These are phyloP conservation scores for Cicer cuneatum DNA, from an alignment of 306 rosid genomes.

Conservation along the genomic window DNA sequence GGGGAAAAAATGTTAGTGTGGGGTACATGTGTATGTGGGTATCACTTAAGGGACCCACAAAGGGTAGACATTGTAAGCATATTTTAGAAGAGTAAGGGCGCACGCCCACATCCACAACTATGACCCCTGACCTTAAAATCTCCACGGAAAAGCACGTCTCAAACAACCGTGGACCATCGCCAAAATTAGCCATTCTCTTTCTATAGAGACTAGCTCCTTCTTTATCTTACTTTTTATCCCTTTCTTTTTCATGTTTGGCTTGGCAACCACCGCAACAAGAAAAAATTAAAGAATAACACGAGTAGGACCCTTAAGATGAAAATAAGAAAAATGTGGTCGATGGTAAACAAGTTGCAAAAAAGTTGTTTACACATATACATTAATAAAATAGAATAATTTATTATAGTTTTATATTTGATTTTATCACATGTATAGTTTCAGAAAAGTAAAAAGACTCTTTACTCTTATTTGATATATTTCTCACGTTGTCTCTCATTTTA, in stretches of 20 bases:
- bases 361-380: conserved; percentile 11
- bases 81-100: conserved; percentile 55
- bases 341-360: conserved; percentile 41
- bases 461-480: too few relatives aligned
- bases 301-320: conserved; percentile 49
- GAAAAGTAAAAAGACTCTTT: too few relatives aligned
- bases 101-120: conserved; percentile 77
- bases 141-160: conserved; percentile 64
- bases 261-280: conserved; percentile 73
- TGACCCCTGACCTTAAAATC: conserved; percentile 84
- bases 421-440: too few relatives aligned
- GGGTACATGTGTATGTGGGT: conserved; percentile 57
- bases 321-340: conserved; percentile 54
- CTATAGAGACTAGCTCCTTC: not conserved
- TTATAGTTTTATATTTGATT: conserved; percentile 1
- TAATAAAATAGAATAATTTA: not conserved
- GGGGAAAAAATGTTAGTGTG: conserved; percentile 38
- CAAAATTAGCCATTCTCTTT: conserved; percentile 40
- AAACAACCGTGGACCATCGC: conserved; percentile 67
- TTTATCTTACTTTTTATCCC: conserved; percentile 49
- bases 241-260: conserved; percentile 53
- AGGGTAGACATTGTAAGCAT: conserved; percentile 35
- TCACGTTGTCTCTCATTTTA: too few relatives aligned
- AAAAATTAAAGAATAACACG: conserved; percentile 30
- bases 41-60: conserved; percentile 57